Conservation (phyloP, 2,329 filamentous ascomycete genomes). For the Neoascochyta sp. region DNA sequence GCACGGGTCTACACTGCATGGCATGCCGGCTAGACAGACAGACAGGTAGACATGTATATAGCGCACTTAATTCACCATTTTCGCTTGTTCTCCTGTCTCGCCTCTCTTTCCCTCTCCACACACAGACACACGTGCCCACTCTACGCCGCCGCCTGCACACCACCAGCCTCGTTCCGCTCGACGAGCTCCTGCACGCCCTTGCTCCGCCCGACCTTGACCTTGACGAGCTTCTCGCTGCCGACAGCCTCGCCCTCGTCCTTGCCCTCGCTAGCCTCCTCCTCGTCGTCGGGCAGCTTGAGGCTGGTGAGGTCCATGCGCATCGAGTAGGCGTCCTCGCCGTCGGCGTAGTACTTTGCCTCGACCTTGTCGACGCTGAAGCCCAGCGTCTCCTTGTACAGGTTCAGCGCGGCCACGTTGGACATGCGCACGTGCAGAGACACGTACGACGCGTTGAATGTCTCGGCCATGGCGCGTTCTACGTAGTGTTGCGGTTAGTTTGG, state of each 20-base stretch:
- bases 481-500: background rate
- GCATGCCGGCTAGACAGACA: too few relatives aligned
- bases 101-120: background rate
- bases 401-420: conserved; percentile 85
- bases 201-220: conserved; percentile 75
- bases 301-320: conserved; percentile 81
- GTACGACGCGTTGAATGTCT: conserved; percentile 86
- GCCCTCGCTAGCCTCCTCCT: conserved; percentile 41
- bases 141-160: conserved; percentile 4
- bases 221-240: conserved; percentile 50
- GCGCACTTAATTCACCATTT: too few relatives aligned
- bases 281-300: conserved; percentile 52
- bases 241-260: conserved; percentile 36
- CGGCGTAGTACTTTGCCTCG: conserved; percentile 90
- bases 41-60: too few relatives aligned
- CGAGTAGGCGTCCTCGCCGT: conserved; percentile 91
- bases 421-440: conserved; percentile 95
- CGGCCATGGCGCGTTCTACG: conserved; percentile 89
- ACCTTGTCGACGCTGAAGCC: conserved; percentile 44
- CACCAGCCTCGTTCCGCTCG: conserved; percentile 58
- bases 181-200: conserved; percentile 77
- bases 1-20: too few relatives aligned
- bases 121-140: too few relatives aligned
- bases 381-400: conserved; percentile 74
- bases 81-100: conserved; percentile 1